These are phyloP conservation scores for Auricularia sp. DNA, from an alignment of 768 basidiomycete species.

Conservation along the genomic window DNA sequence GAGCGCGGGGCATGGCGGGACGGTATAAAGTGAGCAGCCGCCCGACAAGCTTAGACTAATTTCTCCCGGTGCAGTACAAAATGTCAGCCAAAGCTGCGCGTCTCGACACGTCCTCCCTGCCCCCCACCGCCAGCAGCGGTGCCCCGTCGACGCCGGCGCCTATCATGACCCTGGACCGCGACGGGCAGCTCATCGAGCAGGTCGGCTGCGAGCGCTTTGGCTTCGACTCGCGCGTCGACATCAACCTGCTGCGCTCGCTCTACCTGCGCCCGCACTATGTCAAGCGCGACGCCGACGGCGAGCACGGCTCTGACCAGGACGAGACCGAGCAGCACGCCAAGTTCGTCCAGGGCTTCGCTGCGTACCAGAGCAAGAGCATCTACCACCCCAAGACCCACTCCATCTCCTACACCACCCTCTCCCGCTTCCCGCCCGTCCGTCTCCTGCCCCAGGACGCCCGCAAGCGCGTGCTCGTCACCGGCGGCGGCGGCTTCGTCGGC, in stretches of 20 bases:
- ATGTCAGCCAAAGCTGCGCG: background rate
- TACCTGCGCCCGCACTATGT: slow-evolving; percentile 80
- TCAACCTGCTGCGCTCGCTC: slow-evolving; percentile 75
- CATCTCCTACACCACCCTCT: slow-evolving; percentile 87
- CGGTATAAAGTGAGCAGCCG: background rate
- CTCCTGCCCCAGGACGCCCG: slow-evolving; percentile 65
- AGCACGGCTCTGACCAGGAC: slow-evolving; percentile 24
- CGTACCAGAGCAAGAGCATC: slow-evolving; percentile 77
- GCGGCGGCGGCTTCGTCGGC: slow-evolving; percentile 98
- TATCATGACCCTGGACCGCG: slow-evolving; percentile 62
- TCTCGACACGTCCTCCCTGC: background rate
- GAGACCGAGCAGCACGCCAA: slow-evolving; percentile 39
- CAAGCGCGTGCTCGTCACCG: slow-evolving; percentile 90
- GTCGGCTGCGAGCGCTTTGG: slow-evolving; percentile 85
- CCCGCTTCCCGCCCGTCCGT: slow-evolving; percentile 87
- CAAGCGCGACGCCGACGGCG: slow-evolving; percentile 15
- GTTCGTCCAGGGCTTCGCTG: slow-evolving; percentile 34
- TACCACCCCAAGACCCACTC: slow-evolving; percentile 68
- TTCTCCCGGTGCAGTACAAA: background rate
- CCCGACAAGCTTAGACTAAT: background rate
- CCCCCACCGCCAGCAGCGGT: background rate
- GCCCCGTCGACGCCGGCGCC: slow-evolving; percentile 5
- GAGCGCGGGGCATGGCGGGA: slow-evolving; percentile 50
- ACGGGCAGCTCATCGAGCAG: slow-evolving; percentile 59
- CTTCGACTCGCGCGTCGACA: slow-evolving; percentile 75